Percentiles rank a stretch among this genome's conserved stretches.
phyloP scores from a whole-genome alignment of 805 yeast genomes.

The Cyberlindnera subsufficiens region DNA sequence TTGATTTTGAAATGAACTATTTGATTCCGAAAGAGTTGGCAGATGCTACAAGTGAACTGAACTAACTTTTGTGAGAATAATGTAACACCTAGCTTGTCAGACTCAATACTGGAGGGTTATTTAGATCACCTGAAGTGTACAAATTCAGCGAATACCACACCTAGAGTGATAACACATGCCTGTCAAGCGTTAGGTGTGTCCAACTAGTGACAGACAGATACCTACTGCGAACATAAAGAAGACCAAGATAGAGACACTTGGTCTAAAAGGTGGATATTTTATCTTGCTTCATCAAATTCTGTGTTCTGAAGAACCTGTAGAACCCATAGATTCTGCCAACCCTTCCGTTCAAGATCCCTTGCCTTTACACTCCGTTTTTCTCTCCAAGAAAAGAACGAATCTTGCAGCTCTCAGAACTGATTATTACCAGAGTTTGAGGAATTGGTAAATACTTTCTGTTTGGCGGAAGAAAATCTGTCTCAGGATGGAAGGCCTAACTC shows the following conservation, averaged over 20 bases:
- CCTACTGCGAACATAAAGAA: background rate
- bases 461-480: too few relatives aligned
- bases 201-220: background rate
- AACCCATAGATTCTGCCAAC: conserved; percentile 11
- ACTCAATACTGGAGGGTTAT: background rate
- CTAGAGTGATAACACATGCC: background rate
- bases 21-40: too few relatives aligned
- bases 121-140: background rate
- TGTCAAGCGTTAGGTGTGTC: background rate
- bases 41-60: too few relatives aligned
- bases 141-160: background rate
- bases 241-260: background rate
- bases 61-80: too few relatives aligned
- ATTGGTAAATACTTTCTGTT: too few relatives aligned
- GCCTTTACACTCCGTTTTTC: background rate
- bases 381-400: too few relatives aligned
- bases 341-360: background rate
- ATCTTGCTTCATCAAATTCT: conserved; percentile 36
- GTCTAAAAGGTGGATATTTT: background rate
- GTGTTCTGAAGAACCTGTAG: conserved; percentile 46
- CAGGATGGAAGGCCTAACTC: too few relatives aligned
- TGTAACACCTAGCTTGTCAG: too few relatives aligned
- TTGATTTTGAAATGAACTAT: too few relatives aligned
- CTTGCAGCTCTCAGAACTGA: too few relatives aligned
- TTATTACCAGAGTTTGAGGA: too few relatives aligned